Evolutionary conservation across 208 protist species (phyloP).

Genomic region (Trypanosoma grayi): DNA sequence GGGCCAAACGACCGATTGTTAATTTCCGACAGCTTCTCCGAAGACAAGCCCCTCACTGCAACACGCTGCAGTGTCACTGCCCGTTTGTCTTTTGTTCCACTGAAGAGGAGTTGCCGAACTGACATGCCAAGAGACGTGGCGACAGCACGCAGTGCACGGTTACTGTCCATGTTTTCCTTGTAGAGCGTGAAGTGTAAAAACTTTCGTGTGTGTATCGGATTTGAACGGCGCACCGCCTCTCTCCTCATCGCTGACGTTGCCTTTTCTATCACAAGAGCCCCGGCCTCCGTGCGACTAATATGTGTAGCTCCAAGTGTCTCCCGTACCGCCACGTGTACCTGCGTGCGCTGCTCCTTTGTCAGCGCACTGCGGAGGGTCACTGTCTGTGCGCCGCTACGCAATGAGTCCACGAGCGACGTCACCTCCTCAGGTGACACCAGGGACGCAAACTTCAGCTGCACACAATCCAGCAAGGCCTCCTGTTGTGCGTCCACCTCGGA

Average conservation of each 20-base stretch:
- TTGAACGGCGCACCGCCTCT: constrained; percentile 59
- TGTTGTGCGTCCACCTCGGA: neutral
- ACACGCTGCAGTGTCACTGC: constrained; percentile 93
- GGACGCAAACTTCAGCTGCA: constrained; percentile 18
- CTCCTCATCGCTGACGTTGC: constrained; percentile 58
- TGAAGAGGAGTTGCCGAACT: constrained; percentile 78
- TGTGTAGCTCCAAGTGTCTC: constrained; percentile 48
- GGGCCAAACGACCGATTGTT: constrained; percentile 60
- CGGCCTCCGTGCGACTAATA: constrained; percentile 67
- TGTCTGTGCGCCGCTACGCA: constrained; percentile 24
- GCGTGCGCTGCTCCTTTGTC: constrained; percentile 57
- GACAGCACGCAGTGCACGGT: constrained; percentile 66
- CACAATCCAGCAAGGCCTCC: neutral
- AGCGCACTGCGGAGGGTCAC: constrained; percentile 33
- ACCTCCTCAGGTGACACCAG: constrained; percentile 52
- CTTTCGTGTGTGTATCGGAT: constrained; percentile 26
- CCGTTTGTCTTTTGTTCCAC: constrained; percentile 96
- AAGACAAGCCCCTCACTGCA: constrained; percentile 59
- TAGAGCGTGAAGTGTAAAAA: constrained; percentile 93
- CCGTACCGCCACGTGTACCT: constrained; percentile 62
- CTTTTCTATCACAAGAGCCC: constrained; percentile 48
- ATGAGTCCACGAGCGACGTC: constrained; percentile 27
- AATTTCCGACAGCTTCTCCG: constrained; percentile 52
- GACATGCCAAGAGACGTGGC: constrained; percentile 56
- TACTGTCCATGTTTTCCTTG: constrained; percentile 94